Percentiles rank a stretch among this genome's conserved stretches.
Conservation (phyloP, 805 yeast genomes). For the Ogataea ganodermae region DNA sequence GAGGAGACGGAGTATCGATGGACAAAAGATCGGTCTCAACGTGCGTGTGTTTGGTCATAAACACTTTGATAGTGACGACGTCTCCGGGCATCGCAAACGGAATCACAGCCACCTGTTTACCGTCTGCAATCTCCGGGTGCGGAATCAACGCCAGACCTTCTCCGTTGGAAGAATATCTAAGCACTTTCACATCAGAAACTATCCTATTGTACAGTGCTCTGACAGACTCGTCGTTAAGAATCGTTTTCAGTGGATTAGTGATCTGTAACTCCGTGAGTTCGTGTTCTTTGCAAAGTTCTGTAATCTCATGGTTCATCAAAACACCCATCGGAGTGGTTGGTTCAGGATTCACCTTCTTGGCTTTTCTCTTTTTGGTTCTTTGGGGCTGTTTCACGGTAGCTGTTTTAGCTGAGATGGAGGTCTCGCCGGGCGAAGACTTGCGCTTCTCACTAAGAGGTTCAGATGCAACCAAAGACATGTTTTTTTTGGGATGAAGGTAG, state of each 20-base stretch:
- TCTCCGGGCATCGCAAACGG: slow-evolving; percentile 94
- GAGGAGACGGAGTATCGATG: slow-evolving; percentile 38
- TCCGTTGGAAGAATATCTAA: slow-evolving; percentile 72
- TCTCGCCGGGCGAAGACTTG: slow-evolving; percentile 6
- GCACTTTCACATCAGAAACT: slow-evolving; percentile 58
- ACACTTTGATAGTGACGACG: slow-evolving; percentile 63
- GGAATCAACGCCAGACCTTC: slow-evolving; percentile 78
- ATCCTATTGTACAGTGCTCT: slow-evolving; percentile 49
- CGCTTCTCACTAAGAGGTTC: slow-evolving; percentile 5
- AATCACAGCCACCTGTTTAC: slow-evolving; percentile 65
- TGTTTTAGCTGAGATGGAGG: neutral
- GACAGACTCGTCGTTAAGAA: slow-evolving; percentile 60
- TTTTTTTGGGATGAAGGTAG: slow-evolving; percentile 42
- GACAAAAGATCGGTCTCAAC: slow-evolving; percentile 73
- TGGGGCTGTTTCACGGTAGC: neutral
- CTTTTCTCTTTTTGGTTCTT: slow-evolving; percentile 37
- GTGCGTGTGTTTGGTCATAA: slow-evolving; percentile 73
- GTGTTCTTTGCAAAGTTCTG: slow-evolving; percentile 49
- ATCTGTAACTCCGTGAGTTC: slow-evolving; percentile 48
- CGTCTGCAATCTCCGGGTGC: slow-evolving; percentile 51
- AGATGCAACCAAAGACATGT: slow-evolving; percentile 3
- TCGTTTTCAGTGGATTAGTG: slow-evolving; percentile 62
- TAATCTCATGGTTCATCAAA: slow-evolving; percentile 65
- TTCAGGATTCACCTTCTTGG: slow-evolving; percentile 67
- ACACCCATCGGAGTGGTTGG: slow-evolving; percentile 82